Conservation (phyloP, 148 eudicot species). For the Dianthus caryophyllus region DNA sequence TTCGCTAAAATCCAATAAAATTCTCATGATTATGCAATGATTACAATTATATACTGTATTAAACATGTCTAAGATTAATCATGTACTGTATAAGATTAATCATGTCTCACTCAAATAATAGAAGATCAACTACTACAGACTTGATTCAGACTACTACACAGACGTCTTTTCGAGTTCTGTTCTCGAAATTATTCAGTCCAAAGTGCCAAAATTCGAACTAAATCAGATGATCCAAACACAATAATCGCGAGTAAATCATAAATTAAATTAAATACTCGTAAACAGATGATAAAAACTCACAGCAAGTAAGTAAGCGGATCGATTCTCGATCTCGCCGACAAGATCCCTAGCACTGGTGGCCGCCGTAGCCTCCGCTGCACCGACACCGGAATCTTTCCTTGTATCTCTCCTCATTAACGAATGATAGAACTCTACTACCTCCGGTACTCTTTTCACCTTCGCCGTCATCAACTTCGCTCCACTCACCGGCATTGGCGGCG, state of each 20-base stretch:
- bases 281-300: too few relatives aligned
- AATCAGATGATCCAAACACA: too few relatives aligned
- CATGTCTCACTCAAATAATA: background rate
- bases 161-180: too few relatives aligned
- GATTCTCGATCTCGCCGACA: constrained; percentile 90
- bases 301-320: constrained; percentile 68
- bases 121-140: too few relatives aligned
- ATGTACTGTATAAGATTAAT: background rate
- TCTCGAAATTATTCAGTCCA: too few relatives aligned
- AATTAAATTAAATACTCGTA: too few relatives aligned
- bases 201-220: too few relatives aligned
- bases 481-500: constrained; percentile 52
- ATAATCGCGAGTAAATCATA: too few relatives aligned
- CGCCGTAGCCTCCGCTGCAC: constrained; percentile 34
- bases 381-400: constrained; percentile 58
- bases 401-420: constrained; percentile 83
- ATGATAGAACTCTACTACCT: constrained; percentile 91
- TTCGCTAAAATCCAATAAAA: too few relatives aligned
- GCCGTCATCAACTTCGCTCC: constrained; percentile 38
- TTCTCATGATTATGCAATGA: too few relatives aligned
- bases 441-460: constrained; percentile 89
- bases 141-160: too few relatives aligned
- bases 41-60: too few relatives aligned
- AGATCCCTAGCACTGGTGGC: constrained; percentile 61
- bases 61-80: constrained; percentile 2